A percentile compares a stretch with the other conserved stretches of the same genome.
phyloP scores from a whole-genome alignment of 768 basidiomycete species.

The Daedaleopsis sinensis region DNA sequence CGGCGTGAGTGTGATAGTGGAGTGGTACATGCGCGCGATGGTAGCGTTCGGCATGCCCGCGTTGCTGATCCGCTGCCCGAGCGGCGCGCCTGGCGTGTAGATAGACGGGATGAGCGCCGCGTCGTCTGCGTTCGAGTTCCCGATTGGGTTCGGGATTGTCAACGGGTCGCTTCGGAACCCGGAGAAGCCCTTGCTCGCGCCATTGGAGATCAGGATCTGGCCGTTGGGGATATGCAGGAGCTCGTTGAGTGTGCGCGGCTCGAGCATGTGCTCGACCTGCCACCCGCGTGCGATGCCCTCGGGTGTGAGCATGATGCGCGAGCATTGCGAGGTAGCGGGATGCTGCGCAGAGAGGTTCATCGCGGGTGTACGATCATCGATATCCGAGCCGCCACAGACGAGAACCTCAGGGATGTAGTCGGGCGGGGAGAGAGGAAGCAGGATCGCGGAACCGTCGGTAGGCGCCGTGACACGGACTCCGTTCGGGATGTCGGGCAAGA shows the following conservation, averaged over 20 bases:
- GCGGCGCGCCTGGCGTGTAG: slow-evolving; percentile 59
- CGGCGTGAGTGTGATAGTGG: slow-evolving; percentile 77
- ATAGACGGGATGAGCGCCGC: slow-evolving; percentile 69
- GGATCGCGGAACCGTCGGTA: slow-evolving; percentile 71
- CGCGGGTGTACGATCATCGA: slow-evolving; percentile 55
- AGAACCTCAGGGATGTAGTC: slow-evolving; percentile 70
- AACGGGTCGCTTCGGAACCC: slow-evolving; percentile 52
- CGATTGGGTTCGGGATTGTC: slow-evolving; percentile 68
- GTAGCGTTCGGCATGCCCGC: slow-evolving; percentile 61
- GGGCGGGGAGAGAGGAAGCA: slow-evolving; percentile 72
- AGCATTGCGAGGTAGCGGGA: slow-evolving; percentile 73
- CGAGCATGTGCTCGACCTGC: slow-evolving; percentile 75
- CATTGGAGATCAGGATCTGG: slow-evolving; percentile 74
- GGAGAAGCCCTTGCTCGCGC: slow-evolving; percentile 70
- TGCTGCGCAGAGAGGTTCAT: slow-evolving; percentile 72
- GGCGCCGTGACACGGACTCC: slow-evolving; percentile 85
- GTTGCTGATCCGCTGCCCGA: slow-evolving; percentile 59
- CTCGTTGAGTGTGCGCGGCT: slow-evolving; percentile 76
- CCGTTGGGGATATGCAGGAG: slow-evolving; percentile 80
- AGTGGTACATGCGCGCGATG: slow-evolving; percentile 81
- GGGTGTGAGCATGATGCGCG: slow-evolving; percentile 64
- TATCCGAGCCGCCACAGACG: slow-evolving; percentile 74
- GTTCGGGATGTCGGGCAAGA: slow-evolving; percentile 72
- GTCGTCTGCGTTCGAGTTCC: slow-evolving; percentile 76
- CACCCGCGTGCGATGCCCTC: slow-evolving; percentile 70